A percentile compares a stretch with the other conserved stretches of the same genome.
Conservation (phyloP, 2,329 filamentous ascomycete genomes). For the Paraphaeosphaeria minitans region DNA sequence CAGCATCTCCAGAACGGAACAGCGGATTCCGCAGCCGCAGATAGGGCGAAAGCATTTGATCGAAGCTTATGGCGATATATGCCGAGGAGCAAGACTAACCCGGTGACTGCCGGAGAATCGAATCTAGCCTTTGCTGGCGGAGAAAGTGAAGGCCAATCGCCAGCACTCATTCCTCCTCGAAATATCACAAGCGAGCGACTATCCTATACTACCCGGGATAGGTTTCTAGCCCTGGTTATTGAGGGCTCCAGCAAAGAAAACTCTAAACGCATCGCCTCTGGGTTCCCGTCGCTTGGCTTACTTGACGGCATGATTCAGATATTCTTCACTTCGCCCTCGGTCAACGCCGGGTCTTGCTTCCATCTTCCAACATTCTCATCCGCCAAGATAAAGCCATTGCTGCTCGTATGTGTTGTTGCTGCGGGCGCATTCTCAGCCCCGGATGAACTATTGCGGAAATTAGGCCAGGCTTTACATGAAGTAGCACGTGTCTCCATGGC, state of each 20-base stretch:
- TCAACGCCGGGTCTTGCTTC: constrained; percentile 64
- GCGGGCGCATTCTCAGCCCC: constrained; percentile 66
- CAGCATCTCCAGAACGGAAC: constrained; percentile 8
- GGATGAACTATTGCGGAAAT: constrained; percentile 61
- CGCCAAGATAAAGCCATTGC: constrained; percentile 62
- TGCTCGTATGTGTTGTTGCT: constrained; percentile 64
- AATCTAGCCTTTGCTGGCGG: constrained; percentile 47
- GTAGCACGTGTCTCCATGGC: constrained; percentile 49
- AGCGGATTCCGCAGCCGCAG: constrained; percentile 25
- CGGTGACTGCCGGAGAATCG: constrained; percentile 34
- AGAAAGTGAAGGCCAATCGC: constrained; percentile 36
- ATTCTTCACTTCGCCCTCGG: constrained; percentile 62
- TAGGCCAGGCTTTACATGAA: constrained; percentile 61
- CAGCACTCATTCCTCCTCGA: constrained; percentile 43
- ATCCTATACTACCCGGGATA: constrained; percentile 56
- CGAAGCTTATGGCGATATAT: constrained; percentile 54
- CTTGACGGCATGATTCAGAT: constrained; percentile 67
- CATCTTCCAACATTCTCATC: constrained; percentile 65
- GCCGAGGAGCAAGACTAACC: constrained; percentile 38
- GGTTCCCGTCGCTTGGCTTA: constrained; percentile 66
- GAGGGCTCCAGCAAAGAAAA: constrained; percentile 60
- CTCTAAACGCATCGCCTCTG: constrained; percentile 59
- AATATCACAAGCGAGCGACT: constrained; percentile 50
- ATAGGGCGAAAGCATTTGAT: constrained; percentile 44
- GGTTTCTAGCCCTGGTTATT: constrained; percentile 67